Conservation (phyloP, 805 yeast species). For the Kodamaea kakaduensis region DNA sequence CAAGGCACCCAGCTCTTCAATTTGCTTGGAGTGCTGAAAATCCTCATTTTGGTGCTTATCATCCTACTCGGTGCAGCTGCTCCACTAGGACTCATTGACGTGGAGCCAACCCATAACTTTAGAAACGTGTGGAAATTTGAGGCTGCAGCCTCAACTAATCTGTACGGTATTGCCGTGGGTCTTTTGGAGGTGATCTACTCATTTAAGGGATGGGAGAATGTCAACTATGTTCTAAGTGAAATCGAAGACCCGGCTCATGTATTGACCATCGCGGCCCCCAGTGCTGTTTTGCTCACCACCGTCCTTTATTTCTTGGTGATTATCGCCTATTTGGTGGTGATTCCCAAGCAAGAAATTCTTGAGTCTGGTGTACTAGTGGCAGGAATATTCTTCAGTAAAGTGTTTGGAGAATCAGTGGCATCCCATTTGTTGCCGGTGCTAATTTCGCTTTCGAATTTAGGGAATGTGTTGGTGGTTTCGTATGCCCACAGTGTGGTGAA, state of each 20-base stretch:
- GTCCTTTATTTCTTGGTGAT: constrained; percentile 53
- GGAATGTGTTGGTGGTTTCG: constrained; percentile 61
- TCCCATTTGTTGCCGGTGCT: constrained; percentile 48
- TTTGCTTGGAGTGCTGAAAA: constrained; percentile 50
- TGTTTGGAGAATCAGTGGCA: constrained; percentile 54
- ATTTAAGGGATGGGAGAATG: constrained; percentile 69
- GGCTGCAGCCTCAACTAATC: constrained; percentile 21
- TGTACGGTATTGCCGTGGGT: constrained; percentile 53
- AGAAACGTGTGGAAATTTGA: constrained; percentile 32
- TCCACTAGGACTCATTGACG: constrained; percentile 25
- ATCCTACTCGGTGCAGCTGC: constrained; percentile 46
- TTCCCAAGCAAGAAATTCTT: constrained; percentile 43
- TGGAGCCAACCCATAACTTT: constrained; percentile 21
- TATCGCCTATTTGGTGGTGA: constrained; percentile 53
- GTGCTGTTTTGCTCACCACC: constrained; percentile 52
- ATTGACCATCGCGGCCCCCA: constrained; percentile 56
- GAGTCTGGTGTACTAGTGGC: constrained; percentile 62
- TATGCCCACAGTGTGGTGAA: constrained; percentile 59
- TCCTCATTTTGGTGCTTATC: constrained; percentile 47
- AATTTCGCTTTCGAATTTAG: constrained; percentile 59
- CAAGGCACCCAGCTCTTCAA: constrained; percentile 52
- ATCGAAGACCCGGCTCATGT: constrained; percentile 54
- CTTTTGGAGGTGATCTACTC: constrained; percentile 57
- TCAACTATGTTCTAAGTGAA: constrained; percentile 59
- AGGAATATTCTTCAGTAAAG: constrained; percentile 53